Conservation (phyloP, 495 filamentous ascomycete species). For the Penicillium bialowiezense region DNA sequence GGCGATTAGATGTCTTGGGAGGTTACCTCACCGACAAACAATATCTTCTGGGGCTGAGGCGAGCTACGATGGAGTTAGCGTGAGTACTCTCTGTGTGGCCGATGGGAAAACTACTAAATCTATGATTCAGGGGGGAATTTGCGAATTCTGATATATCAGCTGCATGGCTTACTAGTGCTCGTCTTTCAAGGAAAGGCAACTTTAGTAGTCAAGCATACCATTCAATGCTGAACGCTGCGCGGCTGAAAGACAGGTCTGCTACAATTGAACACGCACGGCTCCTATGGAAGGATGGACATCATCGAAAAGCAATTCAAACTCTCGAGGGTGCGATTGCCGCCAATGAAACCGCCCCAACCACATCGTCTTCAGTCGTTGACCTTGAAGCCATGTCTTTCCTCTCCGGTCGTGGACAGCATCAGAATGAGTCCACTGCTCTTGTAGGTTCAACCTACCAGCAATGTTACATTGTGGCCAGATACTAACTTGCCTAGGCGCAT, state of each 20-base stretch:
- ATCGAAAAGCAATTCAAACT: slow-evolving; percentile 90
- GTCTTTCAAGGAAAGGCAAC: slow-evolving; percentile 79
- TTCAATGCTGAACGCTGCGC: slow-evolving; percentile 83
- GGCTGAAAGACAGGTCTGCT: slow-evolving; percentile 78
- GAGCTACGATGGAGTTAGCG: slow-evolving; percentile 78
- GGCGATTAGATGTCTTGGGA: slow-evolving; percentile 79
- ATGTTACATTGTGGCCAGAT: background rate
- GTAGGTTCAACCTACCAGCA: slow-evolving; percentile 17
- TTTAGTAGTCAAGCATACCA: slow-evolving; percentile 85
- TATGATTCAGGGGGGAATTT: slow-evolving; percentile 36
- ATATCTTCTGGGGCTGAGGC: slow-evolving; percentile 82
- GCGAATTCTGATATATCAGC: slow-evolving; percentile 70
- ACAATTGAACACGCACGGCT: slow-evolving; percentile 90
- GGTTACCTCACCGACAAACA: slow-evolving; percentile 89
- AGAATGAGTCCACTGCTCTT: slow-evolving; percentile 47
- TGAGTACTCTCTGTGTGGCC: slow-evolving; percentile 14
- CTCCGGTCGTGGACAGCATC: slow-evolving; percentile 36
- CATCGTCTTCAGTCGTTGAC: slow-evolving; percentile 45
- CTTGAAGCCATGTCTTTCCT: slow-evolving; percentile 28
- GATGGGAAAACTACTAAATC: slow-evolving; percentile 8
- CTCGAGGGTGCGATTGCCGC: slow-evolving; percentile 78
- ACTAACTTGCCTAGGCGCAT: slow-evolving; percentile 53
- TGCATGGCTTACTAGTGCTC: slow-evolving; percentile 82
- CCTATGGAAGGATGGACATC: slow-evolving; percentile 92
- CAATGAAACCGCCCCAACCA: slow-evolving; percentile 59